These are phyloP conservation scores for Fusarium praegraminearum DNA, from an alignment of 2,329 filamentous ascomycete genomes.

Conservation along the genomic window DNA sequence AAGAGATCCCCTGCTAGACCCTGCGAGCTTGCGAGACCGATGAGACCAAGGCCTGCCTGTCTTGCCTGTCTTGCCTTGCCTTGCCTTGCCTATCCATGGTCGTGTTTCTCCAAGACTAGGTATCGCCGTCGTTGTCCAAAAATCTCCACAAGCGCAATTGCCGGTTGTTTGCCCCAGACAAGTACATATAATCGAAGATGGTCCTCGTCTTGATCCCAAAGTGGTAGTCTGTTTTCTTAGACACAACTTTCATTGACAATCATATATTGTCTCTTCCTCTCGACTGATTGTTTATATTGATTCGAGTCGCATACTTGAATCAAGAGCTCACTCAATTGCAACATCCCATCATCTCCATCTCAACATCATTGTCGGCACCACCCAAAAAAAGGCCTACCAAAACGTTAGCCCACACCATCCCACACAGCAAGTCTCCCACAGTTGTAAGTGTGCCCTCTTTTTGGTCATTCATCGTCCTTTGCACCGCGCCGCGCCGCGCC, in stretches of 20 bases:
- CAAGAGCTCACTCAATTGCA: constrained; percentile 36
- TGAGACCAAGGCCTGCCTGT: constrained; percentile 28
- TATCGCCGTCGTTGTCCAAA: constrained; percentile 36
- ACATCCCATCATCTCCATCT: constrained; percentile 11
- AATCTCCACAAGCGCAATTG: constrained; percentile 42
- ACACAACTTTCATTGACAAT: constrained; percentile 21
- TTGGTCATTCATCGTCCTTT: constrained; percentile 33
- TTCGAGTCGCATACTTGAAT: constrained; percentile 24
- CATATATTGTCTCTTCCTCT: constrained; percentile 33
- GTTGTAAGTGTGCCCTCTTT: constrained; percentile 31
- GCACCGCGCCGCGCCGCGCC: constrained; percentile 7
- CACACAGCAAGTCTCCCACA: constrained; percentile 16
- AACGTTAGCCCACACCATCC: constrained; percentile 37
- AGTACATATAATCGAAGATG: constrained; percentile 50
- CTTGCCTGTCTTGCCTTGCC: constrained; percentile 29
- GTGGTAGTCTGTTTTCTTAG: constrained; percentile 42
- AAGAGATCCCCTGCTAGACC: constrained; percentile 39
- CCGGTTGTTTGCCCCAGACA: constrained; percentile 38
- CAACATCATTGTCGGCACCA: constrained; percentile 35
- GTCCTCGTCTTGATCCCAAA: constrained; percentile 47
- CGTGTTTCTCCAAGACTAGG: constrained; percentile 38
- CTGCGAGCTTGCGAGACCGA: constrained; percentile 20
- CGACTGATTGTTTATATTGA: constrained; percentile 5
- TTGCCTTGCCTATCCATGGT: constrained; percentile 20
- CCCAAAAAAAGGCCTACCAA: constrained; percentile 15